These are phyloP conservation scores for Sporothrix euskadiensis DNA, from an alignment of 2,329 filamentous ascomycete genomes.

Conservation along the genomic window DNA sequence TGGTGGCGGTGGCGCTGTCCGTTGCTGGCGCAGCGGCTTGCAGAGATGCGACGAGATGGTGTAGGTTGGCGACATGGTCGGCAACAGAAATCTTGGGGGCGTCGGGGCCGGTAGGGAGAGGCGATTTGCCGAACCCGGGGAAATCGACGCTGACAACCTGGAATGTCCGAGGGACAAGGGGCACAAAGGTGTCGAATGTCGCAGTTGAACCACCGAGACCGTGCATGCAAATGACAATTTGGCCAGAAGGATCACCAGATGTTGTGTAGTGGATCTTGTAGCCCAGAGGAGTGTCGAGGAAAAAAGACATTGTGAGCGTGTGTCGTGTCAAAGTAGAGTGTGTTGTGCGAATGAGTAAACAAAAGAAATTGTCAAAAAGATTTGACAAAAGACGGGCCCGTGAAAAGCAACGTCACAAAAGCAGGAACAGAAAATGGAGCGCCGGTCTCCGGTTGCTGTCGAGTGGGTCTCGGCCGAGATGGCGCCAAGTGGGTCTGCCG, in stretches of 20 bases:
- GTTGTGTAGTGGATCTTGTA: constrained; percentile 21
- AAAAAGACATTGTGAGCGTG: not conserved
- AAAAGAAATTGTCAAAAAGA: not conserved
- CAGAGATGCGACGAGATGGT: constrained; percentile 34
- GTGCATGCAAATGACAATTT: constrained; percentile 37
- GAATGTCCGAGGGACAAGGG: constrained; percentile 32
- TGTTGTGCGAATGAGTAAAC: not conserved
- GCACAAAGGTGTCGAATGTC: constrained; percentile 35
- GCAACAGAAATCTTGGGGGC: constrained; percentile 31
- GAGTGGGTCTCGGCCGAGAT: constrained; percentile 12
- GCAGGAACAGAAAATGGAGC: not conserved
- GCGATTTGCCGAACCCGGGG: constrained; percentile 37
- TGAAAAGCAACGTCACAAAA: not conserved
- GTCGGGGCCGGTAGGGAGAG: constrained; percentile 19
- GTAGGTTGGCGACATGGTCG: constrained; percentile 37
- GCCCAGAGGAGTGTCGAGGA: constrained; percentile 14
- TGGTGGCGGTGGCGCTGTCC: not conserved
- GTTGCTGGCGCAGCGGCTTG: constrained; percentile 26
- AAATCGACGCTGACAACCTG: constrained; percentile 36
- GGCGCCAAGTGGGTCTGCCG: constrained; percentile 1
- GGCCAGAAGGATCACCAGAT: constrained; percentile 33
- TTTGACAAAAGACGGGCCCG: too few relatives aligned
- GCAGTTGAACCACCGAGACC: constrained; percentile 37
- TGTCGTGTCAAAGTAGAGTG: not conserved
- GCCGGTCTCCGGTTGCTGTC: not conserved